Conservation (phyloP, 2,329 filamentous ascomycete species). For the Apiospora malaysiana region DNA sequence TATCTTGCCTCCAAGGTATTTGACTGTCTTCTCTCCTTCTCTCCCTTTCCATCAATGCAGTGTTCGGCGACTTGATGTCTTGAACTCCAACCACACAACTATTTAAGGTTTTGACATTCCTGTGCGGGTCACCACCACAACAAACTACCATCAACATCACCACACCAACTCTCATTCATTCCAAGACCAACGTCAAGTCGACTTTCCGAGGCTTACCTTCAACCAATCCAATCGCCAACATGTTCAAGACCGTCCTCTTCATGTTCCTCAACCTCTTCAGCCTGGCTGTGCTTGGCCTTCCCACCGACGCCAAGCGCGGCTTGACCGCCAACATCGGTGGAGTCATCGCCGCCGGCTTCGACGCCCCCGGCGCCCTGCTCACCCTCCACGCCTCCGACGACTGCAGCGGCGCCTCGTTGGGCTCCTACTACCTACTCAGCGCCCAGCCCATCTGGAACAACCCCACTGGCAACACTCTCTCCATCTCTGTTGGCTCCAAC, state of each 20-base stretch:
- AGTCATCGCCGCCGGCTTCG: background rate
- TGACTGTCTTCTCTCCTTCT: background rate
- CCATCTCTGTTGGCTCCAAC: conserved; percentile 9
- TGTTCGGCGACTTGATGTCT: background rate
- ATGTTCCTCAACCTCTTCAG: background rate
- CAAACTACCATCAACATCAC: background rate
- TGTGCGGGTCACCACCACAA: background rate
- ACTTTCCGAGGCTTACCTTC: background rate
- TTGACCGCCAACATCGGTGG: background rate
- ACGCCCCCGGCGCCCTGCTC: background rate
- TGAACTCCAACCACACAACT: background rate
- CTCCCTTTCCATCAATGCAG: background rate
- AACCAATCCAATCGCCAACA: background rate
- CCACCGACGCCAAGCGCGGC: background rate
- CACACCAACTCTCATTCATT: background rate
- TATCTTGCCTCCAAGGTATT: background rate
- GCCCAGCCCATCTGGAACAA: background rate
- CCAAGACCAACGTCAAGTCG: background rate
- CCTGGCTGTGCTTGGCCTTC: background rate
- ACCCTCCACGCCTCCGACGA: background rate
- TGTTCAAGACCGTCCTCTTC: conserved; percentile 7
- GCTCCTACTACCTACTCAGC: background rate
- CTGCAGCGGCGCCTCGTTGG: background rate
- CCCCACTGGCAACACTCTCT: background rate
- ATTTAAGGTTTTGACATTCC: conserved; percentile 6